Conservation (phyloP, 345 rosid species). For the Ailanthus altissimus region DNA sequence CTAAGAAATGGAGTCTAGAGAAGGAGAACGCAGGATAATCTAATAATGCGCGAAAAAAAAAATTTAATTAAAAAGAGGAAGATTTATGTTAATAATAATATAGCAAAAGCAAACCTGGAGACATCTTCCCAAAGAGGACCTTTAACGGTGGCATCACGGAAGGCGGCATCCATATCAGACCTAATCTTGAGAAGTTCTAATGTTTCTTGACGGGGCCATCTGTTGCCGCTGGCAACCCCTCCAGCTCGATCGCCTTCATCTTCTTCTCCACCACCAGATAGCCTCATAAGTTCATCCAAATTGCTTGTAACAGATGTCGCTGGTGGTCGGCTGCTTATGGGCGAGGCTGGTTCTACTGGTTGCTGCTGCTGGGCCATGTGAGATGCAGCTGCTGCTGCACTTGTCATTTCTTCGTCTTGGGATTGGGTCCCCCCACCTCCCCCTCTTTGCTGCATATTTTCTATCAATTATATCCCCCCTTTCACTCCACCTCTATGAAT, state of each 20-base stretch:
- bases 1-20: neutral
- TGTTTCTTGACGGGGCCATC: constrained; percentile 96
- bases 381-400: constrained; percentile 15
- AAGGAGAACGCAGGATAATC: neutral
- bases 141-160: constrained; percentile 83
- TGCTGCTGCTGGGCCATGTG: constrained; percentile 37
- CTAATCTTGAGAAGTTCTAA: constrained; percentile 77
- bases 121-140: constrained; percentile 95
- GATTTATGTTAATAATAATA: neutral
- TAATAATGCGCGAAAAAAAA: neutral
- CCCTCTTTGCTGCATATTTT: constrained; percentile 58
- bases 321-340: constrained; percentile 88
- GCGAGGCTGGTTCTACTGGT: constrained; percentile 79
- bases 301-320: constrained; percentile 34
- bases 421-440: constrained; percentile 42
- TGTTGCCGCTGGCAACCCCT: constrained; percentile 53
- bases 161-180: constrained; percentile 84
- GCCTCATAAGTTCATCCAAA: constrained; percentile 61
- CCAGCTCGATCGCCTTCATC: constrained; percentile 48
- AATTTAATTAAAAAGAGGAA: neutral
- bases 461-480: neutral
- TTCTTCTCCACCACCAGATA: constrained; percentile 38
- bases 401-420: constrained; percentile 33
- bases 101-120: constrained; percentile 51
- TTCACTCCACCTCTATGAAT: neutral